Evolutionary conservation across 2,329 filamentous ascomycete species (phyloP), one percentile per base, ranked within the genome.

Genomic region (Incumbomyces lentus): DNA sequence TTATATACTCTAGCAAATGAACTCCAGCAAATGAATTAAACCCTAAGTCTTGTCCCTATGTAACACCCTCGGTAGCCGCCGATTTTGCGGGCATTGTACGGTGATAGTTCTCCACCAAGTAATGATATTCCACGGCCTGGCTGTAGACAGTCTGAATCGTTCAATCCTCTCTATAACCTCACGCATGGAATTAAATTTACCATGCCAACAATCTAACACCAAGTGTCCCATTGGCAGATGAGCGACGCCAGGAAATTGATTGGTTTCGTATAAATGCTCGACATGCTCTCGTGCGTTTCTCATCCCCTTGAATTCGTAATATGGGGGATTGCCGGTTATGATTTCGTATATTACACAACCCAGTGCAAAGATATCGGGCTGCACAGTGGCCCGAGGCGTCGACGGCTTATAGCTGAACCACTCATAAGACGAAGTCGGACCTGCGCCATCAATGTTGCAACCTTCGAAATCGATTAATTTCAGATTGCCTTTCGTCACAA

Each of bases 311-410:
- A 5, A 26, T 8, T 26, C 22, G 8, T 4, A 26, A 26, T 26
- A 26, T 26, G 22, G 22, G 8, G 22, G 22, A 26, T 8, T 26
- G 22, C 22, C 22, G 19, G 44, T 45, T n/a, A 56, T 52, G 26
- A 57, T 51, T 17, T 50, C 45, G 39, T 56, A 56, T 6, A 57
- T 55, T 2, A 50, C 48, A 37, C 52, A 56, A 14, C 55, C 54
- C 14, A 56, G 40, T 13, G 55, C 55, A 44, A 57, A 53, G n/a
- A 57, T 41, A 46, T 56, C 55, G 34, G 55, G 55, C 17, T 42
- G 42, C 30, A 40, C 40, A 37, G 32, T 47, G 14, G 52, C 49
- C 30, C 53, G 34, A 5, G 53, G 53, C 45, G 49, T 46, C 14
- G 40, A 53, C 30, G 45, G 48, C 43, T 54, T 54, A 45, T 13